These are phyloP conservation scores for Chaetomium tenue DNA, from an alignment of 495 filamentous ascomycete genomes.

Conservation along the genomic window DNA sequence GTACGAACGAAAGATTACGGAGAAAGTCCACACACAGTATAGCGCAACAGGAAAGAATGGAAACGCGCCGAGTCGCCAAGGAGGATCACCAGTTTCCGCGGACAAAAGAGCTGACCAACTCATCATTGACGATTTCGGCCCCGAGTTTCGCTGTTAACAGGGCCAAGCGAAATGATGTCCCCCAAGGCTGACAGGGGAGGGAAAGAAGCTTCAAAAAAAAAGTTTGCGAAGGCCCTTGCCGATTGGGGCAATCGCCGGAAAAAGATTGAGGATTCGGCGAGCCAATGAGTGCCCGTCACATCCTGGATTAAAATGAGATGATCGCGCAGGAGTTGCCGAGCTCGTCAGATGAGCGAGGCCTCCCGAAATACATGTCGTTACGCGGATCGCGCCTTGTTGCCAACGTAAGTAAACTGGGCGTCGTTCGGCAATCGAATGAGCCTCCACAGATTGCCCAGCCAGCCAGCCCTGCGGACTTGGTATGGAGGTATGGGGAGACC, in stretches of 20 bases:
- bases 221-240: background rate
- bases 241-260: slow-evolving; percentile 8
- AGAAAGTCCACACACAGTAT: background rate
- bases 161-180: slow-evolving; percentile 14
- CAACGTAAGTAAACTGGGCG: no score
- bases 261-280: background rate
- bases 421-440: no score
- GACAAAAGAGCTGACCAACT: background rate
- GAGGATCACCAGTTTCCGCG: slow-evolving; percentile 4
- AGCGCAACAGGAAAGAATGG: no score
- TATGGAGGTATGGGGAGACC: background rate
- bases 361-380: background rate
- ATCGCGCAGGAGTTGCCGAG: slow-evolving; percentile 14
- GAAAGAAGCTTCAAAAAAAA: slow-evolving; percentile 7
- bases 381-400: background rate
- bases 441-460: no score
- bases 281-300: slow-evolving; percentile 10
- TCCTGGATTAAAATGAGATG: slow-evolving; percentile 19
- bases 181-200: background rate
- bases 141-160: background rate
- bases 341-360: slow-evolving; percentile 6
- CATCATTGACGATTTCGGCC: background rate
- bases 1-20: background rate
- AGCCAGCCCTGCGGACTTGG: no score
- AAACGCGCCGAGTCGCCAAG: background rate